Conservation (phyloP, 352 stramenopile genomes). For the Phytophthora litchii region DNA sequence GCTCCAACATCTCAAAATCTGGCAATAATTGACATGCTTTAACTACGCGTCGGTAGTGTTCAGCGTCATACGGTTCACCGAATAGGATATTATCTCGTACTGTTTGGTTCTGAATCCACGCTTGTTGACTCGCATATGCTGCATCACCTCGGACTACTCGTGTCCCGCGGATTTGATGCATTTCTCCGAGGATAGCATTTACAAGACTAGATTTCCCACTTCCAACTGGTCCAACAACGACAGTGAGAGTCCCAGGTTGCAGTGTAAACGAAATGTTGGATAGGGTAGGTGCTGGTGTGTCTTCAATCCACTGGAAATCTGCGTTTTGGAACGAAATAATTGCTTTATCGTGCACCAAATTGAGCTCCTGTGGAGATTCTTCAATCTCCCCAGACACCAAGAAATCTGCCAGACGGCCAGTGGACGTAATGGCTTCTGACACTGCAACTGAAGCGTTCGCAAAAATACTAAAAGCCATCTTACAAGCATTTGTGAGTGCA, state of each 20-base stretch:
- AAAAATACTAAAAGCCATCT: slow-evolving; percentile 62
- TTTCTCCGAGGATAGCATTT: slow-evolving; percentile 55
- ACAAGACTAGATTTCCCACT: slow-evolving; percentile 62
- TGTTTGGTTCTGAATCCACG: slow-evolving; percentile 63
- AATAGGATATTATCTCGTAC: slow-evolving; percentile 70
- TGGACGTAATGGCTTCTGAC: slow-evolving; percentile 51
- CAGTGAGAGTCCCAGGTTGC: slow-evolving; percentile 43
- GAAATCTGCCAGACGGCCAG: slow-evolving; percentile 45
- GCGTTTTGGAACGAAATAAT: slow-evolving; percentile 37
- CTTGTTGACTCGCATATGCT: slow-evolving; percentile 50
- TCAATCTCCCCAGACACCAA: slow-evolving; percentile 48
- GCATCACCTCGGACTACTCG: slow-evolving; percentile 30
- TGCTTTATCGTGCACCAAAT: slow-evolving; percentile 25
- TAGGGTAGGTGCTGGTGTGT: slow-evolving; percentile 10
- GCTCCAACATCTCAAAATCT: slow-evolving; percentile 77
- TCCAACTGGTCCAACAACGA: slow-evolving; percentile 54
- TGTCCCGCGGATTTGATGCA: slow-evolving; percentile 38
- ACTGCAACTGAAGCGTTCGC: slow-evolving; percentile 56
- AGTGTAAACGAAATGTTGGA: slow-evolving; percentile 60
- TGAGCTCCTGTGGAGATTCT: slow-evolving; percentile 41
- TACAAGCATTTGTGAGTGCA: slow-evolving; percentile 78
- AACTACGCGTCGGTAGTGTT: slow-evolving; percentile 60
- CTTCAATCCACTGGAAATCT: slow-evolving; percentile 31
- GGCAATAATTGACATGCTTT: slow-evolving; percentile 77
- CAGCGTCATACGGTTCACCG: slow-evolving; percentile 41